These are phyloP conservation scores for Xylariaceae sp. DNA, from an alignment of 2,329 filamentous ascomycete species.

Conservation along the genomic window DNA sequence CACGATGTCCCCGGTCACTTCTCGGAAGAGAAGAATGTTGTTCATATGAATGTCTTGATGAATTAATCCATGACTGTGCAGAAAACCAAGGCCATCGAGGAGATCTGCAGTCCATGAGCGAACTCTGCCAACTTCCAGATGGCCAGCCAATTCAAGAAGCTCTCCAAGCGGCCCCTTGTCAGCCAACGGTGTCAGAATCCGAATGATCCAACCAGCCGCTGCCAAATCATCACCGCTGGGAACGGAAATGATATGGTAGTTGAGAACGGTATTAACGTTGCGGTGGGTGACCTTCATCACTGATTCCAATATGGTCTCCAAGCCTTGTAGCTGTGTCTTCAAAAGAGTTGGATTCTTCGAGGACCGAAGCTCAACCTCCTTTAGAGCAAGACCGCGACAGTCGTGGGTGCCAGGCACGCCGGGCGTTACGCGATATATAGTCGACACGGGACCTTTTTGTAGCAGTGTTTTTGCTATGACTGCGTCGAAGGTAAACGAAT, in stretches of 20 bases:
- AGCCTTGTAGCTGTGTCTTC: slow-evolving; percentile 68
- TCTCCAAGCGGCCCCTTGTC: slow-evolving; percentile 80
- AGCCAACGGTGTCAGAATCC: slow-evolving; percentile 68
- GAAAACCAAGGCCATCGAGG: slow-evolving; percentile 78
- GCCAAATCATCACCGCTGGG: slow-evolving; percentile 35
- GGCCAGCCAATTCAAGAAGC: slow-evolving; percentile 71
- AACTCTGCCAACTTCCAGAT: slow-evolving; percentile 66
- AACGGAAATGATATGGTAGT: slow-evolving; percentile 68
- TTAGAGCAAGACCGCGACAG: slow-evolving; percentile 64
- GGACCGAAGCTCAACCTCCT: slow-evolving; percentile 58
- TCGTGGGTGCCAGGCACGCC: slow-evolving; percentile 50
- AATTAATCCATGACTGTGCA: slow-evolving; percentile 77
- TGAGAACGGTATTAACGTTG: slow-evolving; percentile 72
- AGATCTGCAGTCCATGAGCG: slow-evolving; percentile 89
- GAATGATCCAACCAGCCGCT: slow-evolving; percentile 60
- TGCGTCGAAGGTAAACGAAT: slow-evolving; percentile 60
- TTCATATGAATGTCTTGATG: slow-evolving; percentile 77
- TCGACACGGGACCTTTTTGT: slow-evolving; percentile 59
- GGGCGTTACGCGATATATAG: slow-evolving; percentile 67
- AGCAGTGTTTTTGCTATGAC: slow-evolving; percentile 66
- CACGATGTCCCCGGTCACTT: slow-evolving; percentile 60
- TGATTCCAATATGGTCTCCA: slow-evolving; percentile 71
- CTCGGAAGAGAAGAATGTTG: slow-evolving; percentile 73
- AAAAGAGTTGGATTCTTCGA: slow-evolving; percentile 57
- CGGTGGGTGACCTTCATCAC: slow-evolving; percentile 70